Evolutionary conservation across 805 yeast genomes (phyloP), one percentile per base, ranked within the genome.

Genomic region (Teunomyces aglyptinius): DNA sequence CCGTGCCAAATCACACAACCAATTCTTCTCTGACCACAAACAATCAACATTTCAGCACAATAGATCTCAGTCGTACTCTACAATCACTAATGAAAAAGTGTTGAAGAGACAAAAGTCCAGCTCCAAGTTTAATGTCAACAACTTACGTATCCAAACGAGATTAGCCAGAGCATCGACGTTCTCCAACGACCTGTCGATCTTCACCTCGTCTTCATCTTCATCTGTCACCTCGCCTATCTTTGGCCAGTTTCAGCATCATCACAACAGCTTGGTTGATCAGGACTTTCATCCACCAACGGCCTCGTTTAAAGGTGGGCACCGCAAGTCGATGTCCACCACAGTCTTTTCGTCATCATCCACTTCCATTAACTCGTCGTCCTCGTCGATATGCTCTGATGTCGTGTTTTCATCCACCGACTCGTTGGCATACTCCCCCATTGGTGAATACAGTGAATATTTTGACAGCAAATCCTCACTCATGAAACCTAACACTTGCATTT

Each of bases 1-100:
- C 11, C 61, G 73, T 36, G 71, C 73, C 33, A 70, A 68, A 50
- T 67, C 73, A 6, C 67, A 64, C 54, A 64, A 49, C 46, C 54
- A 50, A 24, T 48, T 48, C 29, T 44, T 33, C n/a, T 38, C 44
- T n/a, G 36, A 41, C 18, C 46, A 38, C 18, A 32, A 38, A 5
- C 34, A 28, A n/a, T 22, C 38, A 13, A 10, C 41, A 15, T 34
- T 27, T 22, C 18, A 15, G 16, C 69, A 66, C 51, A 41, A 35
- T 28, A 48, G 70, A 41, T 64, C 67, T 4, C 57, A 51, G 16
- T 63, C 70, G 29, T 63, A 55, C 44, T 58, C 70, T 20, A 65
- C 68, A 12, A 58, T 59, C 28, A 62, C 67, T 6, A 54, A 58
- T 38, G 58, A 58, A 32, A 68, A 67, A 51, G 55, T 66, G 12